phyloP scores from a whole-genome alignment of 2,329 filamentous ascomycete species.

The Ophiocordyceps camponoti-saundersi region DNA sequence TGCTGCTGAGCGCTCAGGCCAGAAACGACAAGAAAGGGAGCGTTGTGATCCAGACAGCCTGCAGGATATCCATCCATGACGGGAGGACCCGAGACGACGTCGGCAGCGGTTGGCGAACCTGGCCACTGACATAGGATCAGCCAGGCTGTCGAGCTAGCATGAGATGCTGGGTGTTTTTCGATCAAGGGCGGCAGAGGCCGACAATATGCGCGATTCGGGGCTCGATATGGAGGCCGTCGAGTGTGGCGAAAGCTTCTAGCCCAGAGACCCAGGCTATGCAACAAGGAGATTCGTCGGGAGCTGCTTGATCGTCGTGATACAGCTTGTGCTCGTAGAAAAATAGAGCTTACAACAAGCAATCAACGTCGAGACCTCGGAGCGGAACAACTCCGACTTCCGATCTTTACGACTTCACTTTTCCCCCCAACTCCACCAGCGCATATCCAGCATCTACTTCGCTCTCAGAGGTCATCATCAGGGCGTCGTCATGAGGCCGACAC shows the following conservation, averaged over 20 bases:
- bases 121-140: not conserved
- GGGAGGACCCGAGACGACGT: not conserved
- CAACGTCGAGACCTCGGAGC: constrained; percentile 4
- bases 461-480: not conserved
- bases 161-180: not conserved
- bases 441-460: not conserved
- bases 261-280: no score
- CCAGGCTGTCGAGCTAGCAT: not conserved
- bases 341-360: not conserved
- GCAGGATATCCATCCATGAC: constrained; percentile 64
- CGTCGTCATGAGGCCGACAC: constrained; percentile 49
- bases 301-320: not conserved
- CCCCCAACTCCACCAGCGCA: not conserved
- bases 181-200: not conserved
- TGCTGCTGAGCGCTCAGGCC: constrained; percentile 39
- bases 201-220: not conserved
- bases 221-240: not conserved
- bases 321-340: not conserved
- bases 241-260: not conserved
- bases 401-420: constrained; percentile 4
- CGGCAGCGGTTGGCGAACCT: not conserved
- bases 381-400: constrained; percentile 14
- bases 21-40: constrained; percentile 69
- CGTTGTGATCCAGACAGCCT: constrained; percentile 72
- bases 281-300: not conserved